Conservation (phyloP, 2,329 filamentous ascomycete genomes). For the Knoxdaviesia capensis region DNA sequence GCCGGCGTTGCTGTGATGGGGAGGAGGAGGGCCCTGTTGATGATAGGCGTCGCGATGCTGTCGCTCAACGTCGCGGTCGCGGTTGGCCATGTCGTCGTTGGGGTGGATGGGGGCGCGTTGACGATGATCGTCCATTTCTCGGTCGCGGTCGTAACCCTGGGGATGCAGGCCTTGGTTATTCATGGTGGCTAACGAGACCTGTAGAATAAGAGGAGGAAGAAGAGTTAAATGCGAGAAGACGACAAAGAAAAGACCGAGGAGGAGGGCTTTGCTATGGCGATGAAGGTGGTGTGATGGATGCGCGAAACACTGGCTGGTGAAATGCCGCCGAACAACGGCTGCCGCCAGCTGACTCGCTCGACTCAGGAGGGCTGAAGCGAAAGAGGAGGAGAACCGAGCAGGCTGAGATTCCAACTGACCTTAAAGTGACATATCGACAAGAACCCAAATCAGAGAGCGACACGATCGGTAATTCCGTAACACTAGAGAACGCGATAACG, state of each 20-base stretch:
- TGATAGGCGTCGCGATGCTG: conserved; percentile 48
- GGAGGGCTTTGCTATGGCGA: neutral
- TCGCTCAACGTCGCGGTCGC: conserved; percentile 25
- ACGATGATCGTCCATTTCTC: conserved; percentile 25
- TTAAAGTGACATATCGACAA: too few species aligned
- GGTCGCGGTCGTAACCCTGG: conserved; percentile 25
- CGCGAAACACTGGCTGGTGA: too few species aligned
- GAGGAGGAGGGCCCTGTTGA: conserved; percentile 50
- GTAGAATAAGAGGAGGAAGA: neutral
- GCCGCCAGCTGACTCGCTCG: too few species aligned
- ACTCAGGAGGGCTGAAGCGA: too few species aligned
- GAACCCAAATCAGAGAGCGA: too few species aligned
- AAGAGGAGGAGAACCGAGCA: too few species aligned
- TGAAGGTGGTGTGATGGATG: neutral
- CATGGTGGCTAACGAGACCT: conserved; percentile 15
- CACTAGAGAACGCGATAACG: too few species aligned
- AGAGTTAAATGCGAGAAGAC: neutral
- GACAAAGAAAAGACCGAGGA: neutral
- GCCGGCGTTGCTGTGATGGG: conserved; percentile 72
- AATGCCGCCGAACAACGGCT: too few species aligned
- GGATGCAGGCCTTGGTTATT: conserved; percentile 22
- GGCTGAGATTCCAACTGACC: too few species aligned
- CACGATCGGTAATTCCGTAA: too few species aligned
- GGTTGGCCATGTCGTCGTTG: conserved; percentile 25
- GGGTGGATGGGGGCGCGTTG: conserved; percentile 22